Evolutionary conservation across 805 yeast genomes (phyloP), one percentile per base, ranked within the genome.

Genomic region (Yamadazyma endophytica): DNA sequence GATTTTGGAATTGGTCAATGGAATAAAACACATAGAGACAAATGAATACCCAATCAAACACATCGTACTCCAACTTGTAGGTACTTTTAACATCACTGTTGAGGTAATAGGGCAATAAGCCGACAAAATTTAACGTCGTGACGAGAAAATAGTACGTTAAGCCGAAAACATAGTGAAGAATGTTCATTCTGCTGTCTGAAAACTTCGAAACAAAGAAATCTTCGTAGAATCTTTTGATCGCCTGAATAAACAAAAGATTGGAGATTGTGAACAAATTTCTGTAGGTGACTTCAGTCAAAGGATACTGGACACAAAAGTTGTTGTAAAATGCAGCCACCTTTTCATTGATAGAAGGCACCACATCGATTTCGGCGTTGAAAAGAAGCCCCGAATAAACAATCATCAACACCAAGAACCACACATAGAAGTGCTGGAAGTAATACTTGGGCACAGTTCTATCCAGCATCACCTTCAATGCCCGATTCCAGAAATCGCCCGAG

Each of bases 81-180:
- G 7, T 40, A 24, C 0, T 29, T 25, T 6, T n/a, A 12, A 26
- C 11, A 28, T 20, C n/a, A 44, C 16, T 35, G n/a, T 39, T 17
- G 13, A 25, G 33, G 47, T 42, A 37, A 21, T 42, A 50, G 11
- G 44, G 46, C 17, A 34, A 18, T n/a, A 48, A 24, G 5, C 46
- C 40, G 12, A 46, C 29, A 21, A 57, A 52, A 16, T 61, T 41
- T 14, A 65, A 67, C 6, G 68, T 17, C 32, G 75, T 67, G 7
- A 79, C 56, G 1, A 70, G 50, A 0, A 72, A 33, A 41, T 83
- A 83, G 46, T 76, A 82, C 43, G 66, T 61, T 4, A 80, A 20
- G 0, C 92, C 94, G 4, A 73, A 80, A 1, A 77, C 29, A 44
- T 82, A 83, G 54, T 83, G 92, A 1, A 75, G 61, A 21, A 81